Conservation (phyloP, 202 grass and related monocot species). For the Setaria viridis region DNA sequence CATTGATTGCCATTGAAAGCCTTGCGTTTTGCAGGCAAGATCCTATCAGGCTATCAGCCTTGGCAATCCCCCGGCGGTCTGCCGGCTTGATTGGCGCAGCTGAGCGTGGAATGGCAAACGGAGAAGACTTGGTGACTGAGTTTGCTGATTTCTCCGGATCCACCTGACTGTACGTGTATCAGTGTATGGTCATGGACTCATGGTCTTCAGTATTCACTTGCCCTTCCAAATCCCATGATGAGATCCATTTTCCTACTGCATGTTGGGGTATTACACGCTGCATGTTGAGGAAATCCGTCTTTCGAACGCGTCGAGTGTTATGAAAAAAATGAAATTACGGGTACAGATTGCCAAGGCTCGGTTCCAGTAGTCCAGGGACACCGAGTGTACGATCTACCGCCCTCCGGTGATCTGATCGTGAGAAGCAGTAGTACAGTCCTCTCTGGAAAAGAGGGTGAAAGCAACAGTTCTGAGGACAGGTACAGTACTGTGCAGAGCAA, state of each 20-base stretch:
- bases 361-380: not conserved
- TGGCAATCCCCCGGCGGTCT: not conserved
- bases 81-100: slow-evolving; percentile 7
- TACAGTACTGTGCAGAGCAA: not conserved
- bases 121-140: not conserved
- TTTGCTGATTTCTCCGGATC: not conserved
- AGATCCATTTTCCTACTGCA: no score
- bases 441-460: not conserved
- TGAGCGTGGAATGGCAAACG: not conserved
- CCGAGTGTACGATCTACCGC: not conserved
- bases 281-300: no score
- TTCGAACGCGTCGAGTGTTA: not conserved
- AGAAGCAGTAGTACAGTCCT: not conserved
- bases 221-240: no score
- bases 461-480: not conserved
- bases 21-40: not conserved
- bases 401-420: not conserved
- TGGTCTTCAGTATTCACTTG: no score
- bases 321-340: not conserved
- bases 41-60: not conserved
- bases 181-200: no score
- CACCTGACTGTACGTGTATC: not conserved
- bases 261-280: no score
- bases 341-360: not conserved
- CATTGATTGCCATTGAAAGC: slow-evolving; percentile 23